These are phyloP conservation scores for Ganoderma boninense DNA, from an alignment of 1,284 basidiomycete species.

Conservation along the genomic window DNA sequence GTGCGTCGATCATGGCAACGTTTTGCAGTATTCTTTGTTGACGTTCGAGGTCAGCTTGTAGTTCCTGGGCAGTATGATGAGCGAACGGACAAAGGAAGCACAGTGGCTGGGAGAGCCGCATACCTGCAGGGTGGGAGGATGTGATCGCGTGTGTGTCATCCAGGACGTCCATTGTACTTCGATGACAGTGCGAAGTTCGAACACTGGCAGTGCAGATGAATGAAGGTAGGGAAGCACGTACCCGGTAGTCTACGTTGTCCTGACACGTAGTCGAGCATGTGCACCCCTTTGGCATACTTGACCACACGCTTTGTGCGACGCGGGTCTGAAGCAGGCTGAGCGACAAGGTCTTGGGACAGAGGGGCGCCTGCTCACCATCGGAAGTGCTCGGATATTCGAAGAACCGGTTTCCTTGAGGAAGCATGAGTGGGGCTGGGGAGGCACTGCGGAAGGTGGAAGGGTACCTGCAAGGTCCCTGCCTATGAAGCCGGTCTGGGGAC, in stretches of 20 bases:
- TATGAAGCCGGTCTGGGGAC: slow-evolving; percentile 34
- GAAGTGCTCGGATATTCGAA: slow-evolving; percentile 40
- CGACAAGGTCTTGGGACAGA: not conserved
- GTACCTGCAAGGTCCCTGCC: slow-evolving; percentile 43
- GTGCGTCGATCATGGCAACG: slow-evolving; percentile 41
- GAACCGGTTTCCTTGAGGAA: slow-evolving; percentile 38
- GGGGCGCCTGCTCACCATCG: slow-evolving; percentile 29
- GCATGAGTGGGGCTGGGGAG: not conserved
- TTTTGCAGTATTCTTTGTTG: slow-evolving; percentile 36
- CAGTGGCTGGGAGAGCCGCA: not conserved
- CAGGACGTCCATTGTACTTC: slow-evolving; percentile 45
- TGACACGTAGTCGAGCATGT: slow-evolving; percentile 41
- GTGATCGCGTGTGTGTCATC: slow-evolving; percentile 42
- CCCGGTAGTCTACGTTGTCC: slow-evolving; percentile 38
- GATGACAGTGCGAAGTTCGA: not conserved
- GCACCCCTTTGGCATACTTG: slow-evolving; percentile 39
- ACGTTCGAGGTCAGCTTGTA: slow-evolving; percentile 39
- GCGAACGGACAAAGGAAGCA: too few species aligned
- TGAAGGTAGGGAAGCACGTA: slow-evolving; percentile 12
- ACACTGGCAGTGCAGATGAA: not conserved
- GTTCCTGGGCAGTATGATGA: slow-evolving; percentile 31
- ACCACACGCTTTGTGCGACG: slow-evolving; percentile 42
- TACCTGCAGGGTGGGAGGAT: slow-evolving; percentile 41
- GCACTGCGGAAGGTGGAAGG: not conserved
- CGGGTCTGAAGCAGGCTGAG: slow-evolving; percentile 20